phyloP scores from a whole-genome alignment of 1,284 basidiomycete species.

The Rugiboletus extremiorientalis region DNA sequence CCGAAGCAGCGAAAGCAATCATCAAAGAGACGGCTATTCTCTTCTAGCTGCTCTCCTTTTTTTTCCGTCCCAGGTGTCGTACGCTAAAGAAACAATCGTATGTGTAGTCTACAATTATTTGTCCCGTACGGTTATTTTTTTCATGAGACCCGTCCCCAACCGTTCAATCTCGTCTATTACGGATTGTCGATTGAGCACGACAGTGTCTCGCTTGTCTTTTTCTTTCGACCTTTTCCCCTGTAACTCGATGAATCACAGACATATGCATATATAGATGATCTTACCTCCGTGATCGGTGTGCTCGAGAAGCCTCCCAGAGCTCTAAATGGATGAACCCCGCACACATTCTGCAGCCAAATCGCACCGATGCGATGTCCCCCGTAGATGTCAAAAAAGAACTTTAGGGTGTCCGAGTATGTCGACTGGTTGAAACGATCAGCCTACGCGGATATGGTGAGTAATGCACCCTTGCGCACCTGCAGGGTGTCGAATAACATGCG shows the following conservation, averaged over 20 bases:
- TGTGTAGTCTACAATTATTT: neutral
- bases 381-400: slow-evolving; percentile 83
- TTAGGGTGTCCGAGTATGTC: slow-evolving; percentile 76
- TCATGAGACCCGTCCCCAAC: slow-evolving; percentile 73
- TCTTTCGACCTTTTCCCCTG: slow-evolving; percentile 46
- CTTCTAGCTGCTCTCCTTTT: slow-evolving; percentile 3
- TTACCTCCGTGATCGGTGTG: slow-evolving; percentile 46
- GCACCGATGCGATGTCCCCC: slow-evolving; percentile 83
- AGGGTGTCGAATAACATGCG: slow-evolving; percentile 69
- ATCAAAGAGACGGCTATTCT: slow-evolving; percentile 32
- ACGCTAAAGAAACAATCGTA: neutral
- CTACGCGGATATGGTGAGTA: neutral
- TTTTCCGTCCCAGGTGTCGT: neutral
- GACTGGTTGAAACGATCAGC: slow-evolving; percentile 41
- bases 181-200: slow-evolving; percentile 69
- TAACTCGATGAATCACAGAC: slow-evolving; percentile 18
- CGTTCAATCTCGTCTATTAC: slow-evolving; percentile 80
- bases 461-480: slow-evolving; percentile 47
- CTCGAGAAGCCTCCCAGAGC: slow-evolving; percentile 83
- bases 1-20: slow-evolving; percentile 25
- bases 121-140: slow-evolving; percentile 41
- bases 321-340: slow-evolving; percentile 64
- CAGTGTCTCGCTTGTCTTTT: slow-evolving; percentile 58
- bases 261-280: neutral
- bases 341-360: slow-evolving; percentile 82